phyloP scores from a whole-genome alignment of 192 early-diverging fungal species.

The Backusella macrospora region DNA sequence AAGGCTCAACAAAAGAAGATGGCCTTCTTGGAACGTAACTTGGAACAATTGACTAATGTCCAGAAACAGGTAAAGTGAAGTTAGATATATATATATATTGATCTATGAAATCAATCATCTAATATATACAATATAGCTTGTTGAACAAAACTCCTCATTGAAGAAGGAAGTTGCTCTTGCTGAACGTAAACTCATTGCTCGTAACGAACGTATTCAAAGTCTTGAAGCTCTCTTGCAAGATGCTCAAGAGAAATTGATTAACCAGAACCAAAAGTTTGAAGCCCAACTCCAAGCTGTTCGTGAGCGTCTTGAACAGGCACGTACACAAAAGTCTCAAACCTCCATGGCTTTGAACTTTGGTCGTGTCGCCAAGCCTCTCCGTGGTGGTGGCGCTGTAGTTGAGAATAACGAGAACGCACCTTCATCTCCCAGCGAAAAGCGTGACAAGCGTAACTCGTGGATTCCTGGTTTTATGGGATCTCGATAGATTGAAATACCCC shows the following conservation, averaged over 20 bases:
- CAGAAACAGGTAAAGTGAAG: slow-evolving; percentile 71
- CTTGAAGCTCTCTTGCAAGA: slow-evolving; percentile 84
- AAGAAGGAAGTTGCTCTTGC: slow-evolving; percentile 92
- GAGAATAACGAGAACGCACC: slow-evolving; percentile 22
- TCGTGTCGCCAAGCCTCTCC: slow-evolving; percentile 88
- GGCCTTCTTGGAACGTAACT: slow-evolving; percentile 96
- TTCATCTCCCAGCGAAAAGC: slow-evolving; percentile 34
- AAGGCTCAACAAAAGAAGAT: slow-evolving; percentile 92
- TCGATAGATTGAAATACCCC: slow-evolving; percentile 18
- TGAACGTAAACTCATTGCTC: slow-evolving; percentile 89
- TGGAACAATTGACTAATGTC: slow-evolving; percentile 94
- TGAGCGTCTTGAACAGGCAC: slow-evolving; percentile 80
- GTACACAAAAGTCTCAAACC: slow-evolving; percentile 48
- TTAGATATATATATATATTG: too few species aligned
- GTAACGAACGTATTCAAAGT: slow-evolving; percentile 93
- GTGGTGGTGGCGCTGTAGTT: slow-evolving; percentile 63
- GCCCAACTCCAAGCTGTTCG: slow-evolving; percentile 77
- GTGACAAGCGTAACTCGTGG: slow-evolving; percentile 41
- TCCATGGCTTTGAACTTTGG: slow-evolving; percentile 44
- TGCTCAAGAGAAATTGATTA: slow-evolving; percentile 81
- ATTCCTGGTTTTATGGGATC: slow-evolving; percentile 41
- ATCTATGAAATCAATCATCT: background rate
- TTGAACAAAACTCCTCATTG: slow-evolving; percentile 93
- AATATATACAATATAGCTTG: slow-evolving; percentile 55
- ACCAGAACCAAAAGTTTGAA: slow-evolving; percentile 82